Base-by-base conservation (phyloP, 805 yeast species). In the Lipomyces chichibuensis region DNA sequence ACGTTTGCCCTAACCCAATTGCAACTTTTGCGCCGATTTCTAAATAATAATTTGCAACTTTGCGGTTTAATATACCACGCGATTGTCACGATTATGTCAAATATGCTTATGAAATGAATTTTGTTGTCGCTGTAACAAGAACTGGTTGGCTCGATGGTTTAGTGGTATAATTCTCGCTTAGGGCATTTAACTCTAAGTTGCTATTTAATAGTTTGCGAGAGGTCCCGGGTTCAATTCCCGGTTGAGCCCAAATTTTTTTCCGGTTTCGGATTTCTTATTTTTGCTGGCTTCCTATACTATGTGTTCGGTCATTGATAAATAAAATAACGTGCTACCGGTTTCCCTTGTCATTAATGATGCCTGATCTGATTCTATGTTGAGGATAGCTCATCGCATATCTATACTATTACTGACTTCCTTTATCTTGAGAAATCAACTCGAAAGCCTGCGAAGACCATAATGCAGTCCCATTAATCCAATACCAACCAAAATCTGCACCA, bases 211-310 rank as follows among this genome's bases (percentile, higher is more conserved):
- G 69, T 61, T 68, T 75, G 77, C 77, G 77, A 75, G 77, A 75
- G 77, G 77, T 75, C 77, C 77, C 77, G 77, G 77, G 77, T 75
- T 75, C 77, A 75, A 75, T 75, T 75, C 77, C 77, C 77, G 77
- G 77, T 75, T 74, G 77, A 75, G 77, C 77, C 77, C 77, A 52
- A 52, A 32, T 60, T 65, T 72, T 74, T 73, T 64, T 13, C 1
- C 3, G 4, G 14, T 51, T 25, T 54, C 43, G 2, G 37, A 53
- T 17, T 6, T 7, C 2, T 39, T 11, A 9, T 57, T 46, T 29
- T 52, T 52, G 55, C 9, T 43, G 9, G n/a, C 49, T 5, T 37
- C 17, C 17, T 14, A 37, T 13, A 37, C 0, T 13, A 13, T 37
- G 2, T 37, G 13, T 2, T 37, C 43, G 6, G 43, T 37, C 43